These are phyloP conservation scores for Sporothrix mexicana DNA, from an alignment of 2,329 filamentous ascomycete species.

Conservation along the genomic window DNA sequence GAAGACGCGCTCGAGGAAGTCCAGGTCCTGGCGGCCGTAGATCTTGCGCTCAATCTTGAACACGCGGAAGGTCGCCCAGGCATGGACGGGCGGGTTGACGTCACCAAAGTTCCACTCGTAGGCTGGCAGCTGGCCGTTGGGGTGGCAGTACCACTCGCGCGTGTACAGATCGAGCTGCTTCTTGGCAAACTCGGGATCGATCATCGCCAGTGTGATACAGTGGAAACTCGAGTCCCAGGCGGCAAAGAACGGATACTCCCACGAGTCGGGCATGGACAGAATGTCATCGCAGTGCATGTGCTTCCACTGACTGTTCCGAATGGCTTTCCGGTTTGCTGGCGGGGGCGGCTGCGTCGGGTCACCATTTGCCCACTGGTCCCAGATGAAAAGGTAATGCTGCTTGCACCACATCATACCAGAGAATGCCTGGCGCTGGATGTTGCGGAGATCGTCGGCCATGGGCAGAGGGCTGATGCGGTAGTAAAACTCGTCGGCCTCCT, in stretches of 20 bases:
- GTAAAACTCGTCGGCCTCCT: constrained; percentile 97
- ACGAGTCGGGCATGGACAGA: constrained; percentile 96
- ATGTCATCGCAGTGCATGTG: constrained; percentile 96
- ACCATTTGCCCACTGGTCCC: constrained; percentile 97
- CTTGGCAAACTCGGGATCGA: constrained; percentile 96
- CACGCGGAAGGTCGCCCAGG: constrained; percentile 91
- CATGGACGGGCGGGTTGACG: constrained; percentile 94
- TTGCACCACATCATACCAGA: constrained; percentile 99
- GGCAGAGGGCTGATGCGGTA: constrained; percentile 90
- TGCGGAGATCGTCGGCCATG: constrained; percentile 90
- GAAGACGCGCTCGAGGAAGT: constrained; percentile 95
- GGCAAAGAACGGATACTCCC: constrained; percentile 98
- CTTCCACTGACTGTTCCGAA: constrained; percentile 90
- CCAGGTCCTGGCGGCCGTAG: constrained; percentile 91
- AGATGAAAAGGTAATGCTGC: constrained; percentile 95
- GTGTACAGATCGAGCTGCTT: constrained; percentile 97
- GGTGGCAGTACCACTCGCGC: constrained; percentile 98
- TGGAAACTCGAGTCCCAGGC: constrained; percentile 98
- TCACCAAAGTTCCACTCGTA: constrained; percentile 98
- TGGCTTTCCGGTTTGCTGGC: constrained; percentile 75
- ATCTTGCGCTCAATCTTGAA: constrained; percentile 99
- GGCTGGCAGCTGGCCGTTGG: constrained; percentile 91
- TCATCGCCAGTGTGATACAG: constrained; percentile 94
- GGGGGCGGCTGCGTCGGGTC: constrained; percentile 89
- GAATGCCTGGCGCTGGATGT: constrained; percentile 93